Evolutionary conservation across 768 basidiomycete species (phyloP), one percentile per base, ranked within the genome.

Genomic region (Pisolithus albus): DNA sequence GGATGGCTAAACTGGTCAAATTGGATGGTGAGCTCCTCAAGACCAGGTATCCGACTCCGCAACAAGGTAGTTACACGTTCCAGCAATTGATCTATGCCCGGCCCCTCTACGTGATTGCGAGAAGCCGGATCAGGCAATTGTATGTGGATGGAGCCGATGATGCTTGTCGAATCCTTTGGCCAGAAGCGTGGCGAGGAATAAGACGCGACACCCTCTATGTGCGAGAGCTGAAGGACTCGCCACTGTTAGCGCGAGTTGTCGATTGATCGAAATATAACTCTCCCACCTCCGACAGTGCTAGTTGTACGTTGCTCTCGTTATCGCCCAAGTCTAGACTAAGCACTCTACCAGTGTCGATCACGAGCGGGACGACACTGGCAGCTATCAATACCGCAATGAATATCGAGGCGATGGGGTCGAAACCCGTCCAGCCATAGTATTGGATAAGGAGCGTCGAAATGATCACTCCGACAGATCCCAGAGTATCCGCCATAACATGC

Each of bases 401-500:
- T 26, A 99, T 73, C 8, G 92, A 94, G 0, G 96, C 96, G 53
- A 99, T 92, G 1, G 96, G 96, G 69, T 99, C 96, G 65, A 97
- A 99, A 18, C 93, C 93, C 11, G 95, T 97, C 93, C 94, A 98
- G 21, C 96, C 95, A 59, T 96, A 98, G 55, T 84, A 84, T 64
- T 94, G 86, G 55, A 99, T 98, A 50, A 98, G 79, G 16, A 98
- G 72, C 2, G 96, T 99, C 23, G 96, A 98, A 48, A 97, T 80
- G 64, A 99, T 99, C 16, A 99, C 96, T 16, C 96, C 96, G 19
- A 98, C 93, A 16, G 93, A 96, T 43, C 96, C 96, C 8, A 97
- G 77, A 10, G 95, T 96, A 61, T 97, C 94, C 52, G 93, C 93
- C 84, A 96, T 86, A 44, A 99, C 95, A 63, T 99, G 95, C 51